These are phyloP conservation scores for Gyromitra esculenta DNA, from an alignment of 2,329 filamentous ascomycete genomes.

Conservation along the genomic window DNA sequence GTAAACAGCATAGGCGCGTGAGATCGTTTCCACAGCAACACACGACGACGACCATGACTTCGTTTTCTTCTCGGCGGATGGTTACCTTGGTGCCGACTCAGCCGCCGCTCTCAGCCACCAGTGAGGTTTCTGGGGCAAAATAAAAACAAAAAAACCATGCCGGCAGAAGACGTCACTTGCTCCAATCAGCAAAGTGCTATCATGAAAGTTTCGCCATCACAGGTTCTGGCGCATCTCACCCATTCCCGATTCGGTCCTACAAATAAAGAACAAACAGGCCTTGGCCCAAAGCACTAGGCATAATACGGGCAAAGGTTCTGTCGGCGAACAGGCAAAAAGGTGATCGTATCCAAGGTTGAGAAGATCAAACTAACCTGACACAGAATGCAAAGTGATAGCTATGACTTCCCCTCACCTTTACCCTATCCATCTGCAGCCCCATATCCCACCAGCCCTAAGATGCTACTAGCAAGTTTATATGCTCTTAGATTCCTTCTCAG, in stretches of 20 bases:
- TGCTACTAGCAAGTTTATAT: slow-evolving; percentile 27
- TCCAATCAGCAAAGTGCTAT: slow-evolving; percentile 44
- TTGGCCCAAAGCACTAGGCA: slow-evolving; percentile 10
- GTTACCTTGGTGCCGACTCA: slow-evolving; percentile 25
- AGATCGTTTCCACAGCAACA: slow-evolving; percentile 52
- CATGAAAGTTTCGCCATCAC: slow-evolving; percentile 44
- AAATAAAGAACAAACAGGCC: slow-evolving; percentile 36
- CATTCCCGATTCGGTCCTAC: slow-evolving; percentile 41
- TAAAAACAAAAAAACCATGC: slow-evolving; percentile 17
- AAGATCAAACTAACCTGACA: slow-evolving; percentile 47
- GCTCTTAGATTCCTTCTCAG: slow-evolving; percentile 10
- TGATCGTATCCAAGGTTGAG: slow-evolving; percentile 45
- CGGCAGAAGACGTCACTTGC: slow-evolving; percentile 46
- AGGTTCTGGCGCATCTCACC: slow-evolving; percentile 30
- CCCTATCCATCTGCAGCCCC: slow-evolving; percentile 35
- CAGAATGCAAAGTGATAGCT: slow-evolving; percentile 34
- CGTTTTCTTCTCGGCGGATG: slow-evolving; percentile 1
- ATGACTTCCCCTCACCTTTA: slow-evolving; percentile 39
- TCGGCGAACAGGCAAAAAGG: slow-evolving; percentile 35
- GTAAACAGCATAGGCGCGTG: slow-evolving; percentile 50
- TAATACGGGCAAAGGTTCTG: slow-evolving; percentile 12
- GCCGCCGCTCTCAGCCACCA: slow-evolving; percentile 35
- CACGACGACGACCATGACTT: slow-evolving; percentile 30
- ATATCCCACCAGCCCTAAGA: slow-evolving; percentile 9
- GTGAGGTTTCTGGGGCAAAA: slow-evolving; percentile 19